Percentiles rank a stretch among this genome's conserved stretches.
These are phyloP conservation scores for Novakomyces olei DNA, from an alignment of 805 yeast species.

Conservation along the genomic window DNA sequence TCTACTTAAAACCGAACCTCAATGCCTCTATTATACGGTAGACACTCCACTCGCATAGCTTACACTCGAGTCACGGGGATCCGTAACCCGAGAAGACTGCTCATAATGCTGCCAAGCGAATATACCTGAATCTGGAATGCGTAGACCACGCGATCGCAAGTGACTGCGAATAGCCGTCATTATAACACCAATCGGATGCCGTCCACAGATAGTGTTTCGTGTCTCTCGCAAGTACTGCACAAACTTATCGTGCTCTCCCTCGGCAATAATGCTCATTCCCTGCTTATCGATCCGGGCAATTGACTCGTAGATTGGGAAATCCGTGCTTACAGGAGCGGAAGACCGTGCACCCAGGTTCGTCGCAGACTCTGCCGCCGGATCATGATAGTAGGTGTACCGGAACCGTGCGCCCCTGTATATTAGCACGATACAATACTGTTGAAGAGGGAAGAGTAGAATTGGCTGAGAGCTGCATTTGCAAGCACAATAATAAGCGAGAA, in stretches of 20 bases:
- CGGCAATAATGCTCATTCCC: slow-evolving; percentile 42
- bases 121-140: slow-evolving; percentile 12
- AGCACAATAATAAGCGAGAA: too few species aligned
- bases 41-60: slow-evolving; percentile 72
- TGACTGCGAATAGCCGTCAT: slow-evolving; percentile 22
- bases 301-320: slow-evolving; percentile 38
- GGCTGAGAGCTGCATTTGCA: too few species aligned
- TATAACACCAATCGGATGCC: slow-evolving; percentile 52
- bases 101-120: slow-evolving; percentile 60
- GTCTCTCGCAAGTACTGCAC: slow-evolving; percentile 41
- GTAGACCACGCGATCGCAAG: slow-evolving; percentile 17
- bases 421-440: not conserved
- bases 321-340: slow-evolving; percentile 14
- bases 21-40: too few species aligned
- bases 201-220: slow-evolving; percentile 85
- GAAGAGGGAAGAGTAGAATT: not conserved
- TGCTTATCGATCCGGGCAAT: slow-evolving; percentile 49
- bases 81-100: slow-evolving; percentile 40
- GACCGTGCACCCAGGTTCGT: slow-evolving; percentile 6
- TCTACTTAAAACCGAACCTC: too few species aligned
- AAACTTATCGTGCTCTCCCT: slow-evolving; percentile 41
- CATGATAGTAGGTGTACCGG: slow-evolving; percentile 32
- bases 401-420: slow-evolving; percentile 31
- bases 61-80: slow-evolving; percentile 50
- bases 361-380: slow-evolving; percentile 16